phyloP scores from a whole-genome alignment of 2,329 filamentous ascomycete species.

The Phialophora chinensis region DNA sequence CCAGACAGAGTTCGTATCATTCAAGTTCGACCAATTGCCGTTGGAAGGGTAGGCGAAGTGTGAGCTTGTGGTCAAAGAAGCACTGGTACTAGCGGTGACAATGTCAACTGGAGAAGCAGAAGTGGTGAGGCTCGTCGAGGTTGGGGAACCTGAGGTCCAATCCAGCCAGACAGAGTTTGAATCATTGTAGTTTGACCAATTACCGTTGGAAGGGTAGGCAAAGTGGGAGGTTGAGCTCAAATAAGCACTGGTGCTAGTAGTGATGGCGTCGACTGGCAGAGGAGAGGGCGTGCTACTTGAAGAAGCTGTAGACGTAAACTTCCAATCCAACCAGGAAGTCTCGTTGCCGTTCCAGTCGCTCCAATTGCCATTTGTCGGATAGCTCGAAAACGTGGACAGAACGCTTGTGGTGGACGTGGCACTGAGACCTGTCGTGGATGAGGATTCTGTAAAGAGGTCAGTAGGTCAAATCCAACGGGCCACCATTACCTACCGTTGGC shows the following conservation, averaged over 20 bases:
- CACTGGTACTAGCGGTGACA: conserved; percentile 9
- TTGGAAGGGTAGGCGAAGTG: conserved; percentile 5
- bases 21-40: conserved; percentile 8
- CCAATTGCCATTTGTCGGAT: not conserved
- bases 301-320: not conserved
- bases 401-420: not conserved
- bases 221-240: conserved; percentile 7
- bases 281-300: conserved; percentile 6
- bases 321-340: conserved; percentile 9
- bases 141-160: not conserved
- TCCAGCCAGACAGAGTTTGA: conserved; percentile 13
- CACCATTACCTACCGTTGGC: not conserved
- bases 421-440: not conserved
- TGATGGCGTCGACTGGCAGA: conserved; percentile 7
- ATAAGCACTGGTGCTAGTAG: conserved; percentile 13
- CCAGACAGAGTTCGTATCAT: conserved; percentile 9
- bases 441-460: not conserved
- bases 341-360: not conserved
- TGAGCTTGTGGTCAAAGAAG: conserved; percentile 4
- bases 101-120: conserved; percentile 13
- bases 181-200: conserved; percentile 8
- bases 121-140: not conserved
- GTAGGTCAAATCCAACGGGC: not conserved
- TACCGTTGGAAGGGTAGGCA: conserved; percentile 5
- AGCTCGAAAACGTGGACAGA: not conserved